Conservation (phyloP, 139 green algal species). For the Asterochloris erici region DNA sequence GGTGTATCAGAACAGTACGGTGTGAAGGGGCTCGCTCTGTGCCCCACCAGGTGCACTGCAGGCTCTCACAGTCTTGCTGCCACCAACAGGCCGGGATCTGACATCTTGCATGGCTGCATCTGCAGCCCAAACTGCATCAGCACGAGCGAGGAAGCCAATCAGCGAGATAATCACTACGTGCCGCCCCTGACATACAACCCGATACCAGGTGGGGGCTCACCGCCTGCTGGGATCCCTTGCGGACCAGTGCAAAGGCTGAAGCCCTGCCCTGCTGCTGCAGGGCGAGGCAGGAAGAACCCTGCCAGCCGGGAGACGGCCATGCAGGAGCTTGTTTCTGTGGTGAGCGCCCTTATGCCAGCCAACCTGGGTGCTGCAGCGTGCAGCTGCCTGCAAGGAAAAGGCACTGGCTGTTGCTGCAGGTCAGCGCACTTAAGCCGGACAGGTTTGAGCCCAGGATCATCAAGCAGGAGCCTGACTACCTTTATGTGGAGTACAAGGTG, state of each 20-base stretch:
- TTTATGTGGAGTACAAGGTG: conserved; percentile 83
- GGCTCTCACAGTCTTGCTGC: not conserved
- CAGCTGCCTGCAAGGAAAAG: not conserved
- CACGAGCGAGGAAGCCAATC: conserved; percentile 85
- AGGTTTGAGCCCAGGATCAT: conserved; percentile 82
- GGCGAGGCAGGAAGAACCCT: conserved; percentile 64
- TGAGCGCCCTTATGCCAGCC: conserved; percentile 17
- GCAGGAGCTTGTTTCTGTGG: conserved; percentile 69
- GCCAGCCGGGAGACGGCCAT: conserved; percentile 80
- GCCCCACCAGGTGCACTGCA: not conserved
- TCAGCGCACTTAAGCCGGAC: conserved; percentile 57
- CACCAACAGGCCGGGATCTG: conserved; percentile 17
- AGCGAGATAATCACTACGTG: conserved; percentile 72
- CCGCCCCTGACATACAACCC: conserved; percentile 85
- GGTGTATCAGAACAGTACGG: conserved; percentile 43
- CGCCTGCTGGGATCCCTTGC: too few species aligned
- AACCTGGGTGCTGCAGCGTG: not conserved
- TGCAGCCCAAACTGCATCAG: conserved; percentile 88
- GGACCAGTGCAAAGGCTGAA: too few species aligned
- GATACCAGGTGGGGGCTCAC: conserved; percentile 34
- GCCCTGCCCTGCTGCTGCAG: not conserved
- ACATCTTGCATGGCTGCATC: conserved; percentile 81
- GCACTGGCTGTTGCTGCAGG: not conserved
- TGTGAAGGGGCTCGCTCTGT: not conserved
- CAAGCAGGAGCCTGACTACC: conserved; percentile 81